Percentiles rank a stretch among this genome's conserved stretches.
phyloP scores from a whole-genome alignment of 2,329 filamentous ascomycete genomes.

The Fusarium nisikadoi region DNA sequence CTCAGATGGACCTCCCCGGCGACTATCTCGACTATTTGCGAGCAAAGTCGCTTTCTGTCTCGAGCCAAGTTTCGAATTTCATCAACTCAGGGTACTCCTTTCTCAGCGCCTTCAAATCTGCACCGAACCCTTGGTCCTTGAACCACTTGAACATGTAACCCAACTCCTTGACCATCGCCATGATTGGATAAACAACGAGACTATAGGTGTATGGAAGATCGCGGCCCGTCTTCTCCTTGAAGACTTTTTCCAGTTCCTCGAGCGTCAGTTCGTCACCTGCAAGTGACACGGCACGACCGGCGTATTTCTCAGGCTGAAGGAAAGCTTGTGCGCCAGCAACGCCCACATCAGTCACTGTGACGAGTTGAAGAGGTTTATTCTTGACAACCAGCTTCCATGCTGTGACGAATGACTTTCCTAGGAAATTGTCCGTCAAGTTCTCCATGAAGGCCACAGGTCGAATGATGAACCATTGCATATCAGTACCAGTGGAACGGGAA shows the following conservation, averaged over 20 bases:
- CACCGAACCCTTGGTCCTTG: conserved; percentile 13
- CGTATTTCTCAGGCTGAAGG: conserved; percentile 6
- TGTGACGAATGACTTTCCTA: conserved; percentile 48
- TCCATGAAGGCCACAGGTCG: conserved; percentile 56
- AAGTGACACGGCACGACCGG: conserved; percentile 7
- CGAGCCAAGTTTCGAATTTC: conserved; percentile 10
- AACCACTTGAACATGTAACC: conserved; percentile 29
- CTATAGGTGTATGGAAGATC: conserved; percentile 12
- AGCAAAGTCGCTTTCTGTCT: conserved; percentile 19
- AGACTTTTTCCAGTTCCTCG: neutral
- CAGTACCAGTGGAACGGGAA: conserved; percentile 48
- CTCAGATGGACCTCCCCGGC: too few species aligned
- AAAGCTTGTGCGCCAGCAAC: conserved; percentile 9
- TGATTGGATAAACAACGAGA: conserved; percentile 16
- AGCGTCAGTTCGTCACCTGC: conserved; percentile 17
- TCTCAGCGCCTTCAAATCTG: conserved; percentile 6
- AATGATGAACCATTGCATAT: conserved; percentile 52
- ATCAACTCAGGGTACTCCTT: conserved; percentile 11
- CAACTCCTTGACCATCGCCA: conserved; percentile 21
- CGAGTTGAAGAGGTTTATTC: conserved; percentile 39
- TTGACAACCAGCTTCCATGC: conserved; percentile 47
- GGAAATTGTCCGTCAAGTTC: conserved; percentile 48
- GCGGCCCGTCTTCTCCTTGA: conserved; percentile 10
- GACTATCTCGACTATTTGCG: neutral
- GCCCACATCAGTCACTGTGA: conserved; percentile 8